These are phyloP conservation scores for Herpetomonas samuelpessoai DNA, from an alignment of 208 protist genomes.

Conservation along the genomic window DNA sequence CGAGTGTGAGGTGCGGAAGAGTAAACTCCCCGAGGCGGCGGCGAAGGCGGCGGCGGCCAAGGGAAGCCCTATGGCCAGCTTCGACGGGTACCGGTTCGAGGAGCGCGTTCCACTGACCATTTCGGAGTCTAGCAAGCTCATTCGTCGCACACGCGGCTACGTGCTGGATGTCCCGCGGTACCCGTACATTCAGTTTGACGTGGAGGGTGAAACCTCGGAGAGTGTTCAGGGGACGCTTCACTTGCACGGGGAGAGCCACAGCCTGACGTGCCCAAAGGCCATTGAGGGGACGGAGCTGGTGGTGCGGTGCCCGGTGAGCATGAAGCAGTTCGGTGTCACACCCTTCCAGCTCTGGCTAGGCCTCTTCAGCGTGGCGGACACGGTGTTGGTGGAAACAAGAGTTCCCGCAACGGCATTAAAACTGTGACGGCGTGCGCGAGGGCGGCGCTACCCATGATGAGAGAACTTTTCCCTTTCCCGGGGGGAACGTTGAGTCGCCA, in stretches of 20 bases:
- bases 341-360: conserved; percentile 60
- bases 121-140: conserved; percentile 60
- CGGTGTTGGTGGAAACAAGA: conserved; percentile 80
- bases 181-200: conserved; percentile 66
- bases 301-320: conserved; percentile 73
- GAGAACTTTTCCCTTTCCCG: no score
- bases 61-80: not conserved
- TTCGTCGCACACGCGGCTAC: conserved; percentile 36
- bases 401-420: conserved; percentile 56
- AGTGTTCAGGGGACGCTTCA: conserved; percentile 47
- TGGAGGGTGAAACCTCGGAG: conserved; percentile 30
- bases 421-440: no score
- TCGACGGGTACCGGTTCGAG: conserved; percentile 3
- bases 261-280: conserved; percentile 56
- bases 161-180: conserved; percentile 63
- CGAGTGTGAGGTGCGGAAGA: conserved; percentile 61
- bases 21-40: not conserved
- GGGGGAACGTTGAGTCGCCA: no score
- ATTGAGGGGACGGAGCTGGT: conserved; percentile 73
- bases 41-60: not conserved
- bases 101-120: conserved; percentile 59
- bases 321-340: conserved; percentile 53
- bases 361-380: conserved; percentile 64
- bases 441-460: no score
- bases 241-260: conserved; percentile 54